Conservation (phyloP, 2,329 filamentous ascomycete genomes). For the Achaetomium macrosporum region DNA sequence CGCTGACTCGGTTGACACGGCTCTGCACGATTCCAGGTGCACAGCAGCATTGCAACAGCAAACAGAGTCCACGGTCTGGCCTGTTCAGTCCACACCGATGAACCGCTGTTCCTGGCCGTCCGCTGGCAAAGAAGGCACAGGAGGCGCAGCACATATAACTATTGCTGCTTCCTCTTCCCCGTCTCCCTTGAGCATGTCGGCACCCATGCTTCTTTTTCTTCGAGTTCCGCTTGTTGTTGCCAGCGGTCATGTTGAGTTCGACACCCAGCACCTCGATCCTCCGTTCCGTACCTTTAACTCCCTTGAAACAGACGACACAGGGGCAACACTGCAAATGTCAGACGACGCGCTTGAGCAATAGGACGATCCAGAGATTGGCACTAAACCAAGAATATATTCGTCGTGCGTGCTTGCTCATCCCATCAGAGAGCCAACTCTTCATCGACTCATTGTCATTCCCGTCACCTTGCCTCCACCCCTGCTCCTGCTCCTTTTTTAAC, state of each 20-base stretch:
- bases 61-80: background rate
- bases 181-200: too few species aligned
- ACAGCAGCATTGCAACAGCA: background rate
- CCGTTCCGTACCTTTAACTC: too few species aligned
- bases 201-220: background rate
- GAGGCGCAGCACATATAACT: too few species aligned
- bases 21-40: background rate
- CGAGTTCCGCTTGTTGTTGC: too few species aligned
- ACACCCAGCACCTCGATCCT: too few species aligned
- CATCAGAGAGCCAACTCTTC: conserved; percentile 4
- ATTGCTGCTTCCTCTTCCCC: background rate
- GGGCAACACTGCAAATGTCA: background rate
- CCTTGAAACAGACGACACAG: too few species aligned
- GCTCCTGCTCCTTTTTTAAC: background rate
- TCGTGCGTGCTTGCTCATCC: background rate
- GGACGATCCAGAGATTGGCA: background rate
- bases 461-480: background rate
- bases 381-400: background rate
- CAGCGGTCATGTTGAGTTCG: too few species aligned
- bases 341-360: background rate
- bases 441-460: conserved; percentile 9
- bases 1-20: background rate
- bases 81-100: background rate
- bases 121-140: too few species aligned
- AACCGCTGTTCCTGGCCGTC: too few species aligned